These are phyloP conservation scores for Neopestalotiopsis sp. DNA, from an alignment of 2,329 filamentous ascomycete genomes.

Conservation along the genomic window DNA sequence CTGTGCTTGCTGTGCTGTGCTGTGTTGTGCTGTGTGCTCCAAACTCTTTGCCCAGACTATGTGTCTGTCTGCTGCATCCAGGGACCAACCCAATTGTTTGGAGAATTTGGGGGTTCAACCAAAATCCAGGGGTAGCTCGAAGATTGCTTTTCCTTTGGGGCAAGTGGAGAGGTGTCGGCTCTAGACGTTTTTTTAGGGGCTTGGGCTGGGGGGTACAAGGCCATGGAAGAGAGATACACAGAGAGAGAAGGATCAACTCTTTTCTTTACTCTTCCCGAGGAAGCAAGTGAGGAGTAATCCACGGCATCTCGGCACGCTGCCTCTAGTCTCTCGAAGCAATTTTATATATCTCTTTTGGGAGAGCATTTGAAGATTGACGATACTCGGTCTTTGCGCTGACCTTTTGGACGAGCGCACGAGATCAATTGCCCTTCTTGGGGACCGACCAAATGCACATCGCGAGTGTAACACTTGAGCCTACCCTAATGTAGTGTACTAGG, in stretches of 20 bases:
- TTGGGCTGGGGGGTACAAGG: background rate
- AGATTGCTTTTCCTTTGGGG: constrained; percentile 4
- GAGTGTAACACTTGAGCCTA: background rate
- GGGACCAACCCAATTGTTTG: constrained; percentile 15
- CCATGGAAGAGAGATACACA: background rate
- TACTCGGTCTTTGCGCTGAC: background rate
- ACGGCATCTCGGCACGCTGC: background rate
- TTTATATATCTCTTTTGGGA: background rate
- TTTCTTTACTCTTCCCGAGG: background rate
- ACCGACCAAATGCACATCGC: background rate
- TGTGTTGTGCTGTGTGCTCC: too few species aligned
- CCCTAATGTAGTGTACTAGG: background rate
- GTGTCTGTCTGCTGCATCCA: background rate
- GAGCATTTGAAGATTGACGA: background rate
- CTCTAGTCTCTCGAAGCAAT: background rate
- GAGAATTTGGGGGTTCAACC: constrained; percentile 12
- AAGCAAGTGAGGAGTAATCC: background rate
- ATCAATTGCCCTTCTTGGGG: constrained; percentile 14
- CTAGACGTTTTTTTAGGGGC: background rate
- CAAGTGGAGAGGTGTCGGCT: constrained; percentile 9
- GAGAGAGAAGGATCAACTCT: background rate
- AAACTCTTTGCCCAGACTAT: too few species aligned
- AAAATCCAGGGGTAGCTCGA: constrained; percentile 12
- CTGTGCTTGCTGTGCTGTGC: background rate
- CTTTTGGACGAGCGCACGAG: constrained; percentile 1